Evolutionary conservation across 2,329 filamentous ascomycete species (phyloP).

Genomic region (Paraphaeosphaeria sporulosa): DNA sequence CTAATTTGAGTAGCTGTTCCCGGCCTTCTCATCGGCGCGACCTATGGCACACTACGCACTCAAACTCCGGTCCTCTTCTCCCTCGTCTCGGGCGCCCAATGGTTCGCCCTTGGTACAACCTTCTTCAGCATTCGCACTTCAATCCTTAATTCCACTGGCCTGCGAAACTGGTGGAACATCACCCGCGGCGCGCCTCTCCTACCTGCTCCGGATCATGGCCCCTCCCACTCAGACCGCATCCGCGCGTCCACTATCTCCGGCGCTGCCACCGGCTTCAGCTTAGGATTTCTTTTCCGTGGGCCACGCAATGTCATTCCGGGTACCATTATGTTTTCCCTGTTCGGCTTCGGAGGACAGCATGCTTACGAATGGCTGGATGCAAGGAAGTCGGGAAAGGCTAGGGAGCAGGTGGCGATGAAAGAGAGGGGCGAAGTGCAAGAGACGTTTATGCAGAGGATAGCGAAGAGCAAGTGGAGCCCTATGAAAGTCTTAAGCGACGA

Average conservation of each 20-base stretch:
- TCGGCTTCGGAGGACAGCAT: constrained; percentile 65
- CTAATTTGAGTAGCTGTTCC: constrained; percentile 60
- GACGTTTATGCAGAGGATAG: constrained; percentile 57
- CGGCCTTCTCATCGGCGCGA: constrained; percentile 66
- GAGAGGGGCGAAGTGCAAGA: constrained; percentile 36
- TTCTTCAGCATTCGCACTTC: constrained; percentile 71
- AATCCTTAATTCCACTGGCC: constrained; percentile 45
- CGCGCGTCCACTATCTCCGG: constrained; percentile 76
- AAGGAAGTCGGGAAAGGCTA: constrained; percentile 48
- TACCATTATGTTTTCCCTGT: constrained; percentile 64
- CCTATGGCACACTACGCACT: constrained; percentile 64
- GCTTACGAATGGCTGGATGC: constrained; percentile 62
- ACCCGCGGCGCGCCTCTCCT: constrained; percentile 36
- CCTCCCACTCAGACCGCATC: constrained; percentile 66
- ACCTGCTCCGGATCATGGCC: constrained; percentile 49
- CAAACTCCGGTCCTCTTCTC: constrained; percentile 74
- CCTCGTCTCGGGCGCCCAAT: constrained; percentile 76
- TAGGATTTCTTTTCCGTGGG: constrained; percentile 63
- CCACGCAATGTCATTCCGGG: constrained; percentile 59
- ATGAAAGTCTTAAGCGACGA: constrained; percentile 74
- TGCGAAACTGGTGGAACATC: constrained; percentile 40
- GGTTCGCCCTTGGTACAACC: constrained; percentile 77
- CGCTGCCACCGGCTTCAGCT: constrained; percentile 65
- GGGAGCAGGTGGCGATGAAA: constrained; percentile 44
- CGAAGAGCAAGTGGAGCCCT: constrained; percentile 74